Evolutionary conservation across 2,329 filamentous ascomycete genomes (phyloP).

Genomic region (Verticillium isaacii): DNA sequence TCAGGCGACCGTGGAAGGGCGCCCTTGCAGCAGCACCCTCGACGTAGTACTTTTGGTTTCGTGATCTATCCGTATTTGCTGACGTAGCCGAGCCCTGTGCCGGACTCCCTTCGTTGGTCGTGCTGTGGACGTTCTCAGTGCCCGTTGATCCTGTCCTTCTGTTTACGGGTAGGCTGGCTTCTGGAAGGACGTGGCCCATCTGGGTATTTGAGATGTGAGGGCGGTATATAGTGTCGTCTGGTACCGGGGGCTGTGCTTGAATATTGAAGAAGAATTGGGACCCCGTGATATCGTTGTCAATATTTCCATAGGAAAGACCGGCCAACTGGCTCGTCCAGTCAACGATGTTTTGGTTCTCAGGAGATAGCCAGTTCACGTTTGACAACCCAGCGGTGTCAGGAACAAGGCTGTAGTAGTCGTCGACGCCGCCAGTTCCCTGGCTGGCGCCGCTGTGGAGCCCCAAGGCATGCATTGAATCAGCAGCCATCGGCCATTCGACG

Average conservation of each 20-base stretch:
- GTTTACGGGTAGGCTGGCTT: neutral
- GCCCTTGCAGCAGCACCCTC: conserved; percentile 4
- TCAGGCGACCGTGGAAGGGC: conserved; percentile 2
- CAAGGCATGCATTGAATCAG: neutral
- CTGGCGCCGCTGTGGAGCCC: neutral
- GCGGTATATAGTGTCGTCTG: neutral
- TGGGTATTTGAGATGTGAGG: neutral
- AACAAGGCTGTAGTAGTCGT: neutral
- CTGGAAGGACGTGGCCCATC: too few species aligned
- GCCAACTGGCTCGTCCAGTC: neutral
- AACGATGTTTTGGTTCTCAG: conserved; percentile 1
- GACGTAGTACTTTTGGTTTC: conserved; percentile 1
- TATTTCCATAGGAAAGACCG: neutral
- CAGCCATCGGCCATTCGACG: neutral
- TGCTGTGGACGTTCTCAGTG: neutral
- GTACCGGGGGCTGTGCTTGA: neutral
- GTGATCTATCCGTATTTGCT: neutral
- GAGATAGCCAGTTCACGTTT: conserved; percentile 8
- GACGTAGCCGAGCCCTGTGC: neutral
- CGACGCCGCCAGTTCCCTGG: neutral
- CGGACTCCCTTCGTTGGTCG: neutral
- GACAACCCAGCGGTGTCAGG: conserved; percentile 1
- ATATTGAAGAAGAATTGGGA: neutral
- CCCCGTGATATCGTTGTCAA: neutral
- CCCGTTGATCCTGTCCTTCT: neutral